Conservation (phyloP, 139 green algal species). For the Pleodorina starrii region DNA sequence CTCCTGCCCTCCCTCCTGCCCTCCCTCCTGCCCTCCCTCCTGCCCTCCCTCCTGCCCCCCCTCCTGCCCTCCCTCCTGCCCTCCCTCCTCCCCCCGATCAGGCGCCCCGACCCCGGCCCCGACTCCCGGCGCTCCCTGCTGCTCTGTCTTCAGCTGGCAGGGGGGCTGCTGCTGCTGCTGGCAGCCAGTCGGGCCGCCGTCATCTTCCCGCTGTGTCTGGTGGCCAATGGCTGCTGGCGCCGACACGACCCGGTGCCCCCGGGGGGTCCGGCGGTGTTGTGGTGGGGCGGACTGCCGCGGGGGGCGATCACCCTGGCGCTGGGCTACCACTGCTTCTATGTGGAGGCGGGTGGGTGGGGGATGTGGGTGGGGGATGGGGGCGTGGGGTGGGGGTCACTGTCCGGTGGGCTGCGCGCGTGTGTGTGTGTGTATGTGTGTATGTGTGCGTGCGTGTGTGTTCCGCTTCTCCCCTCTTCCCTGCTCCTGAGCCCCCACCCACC, state of each 20-base stretch:
- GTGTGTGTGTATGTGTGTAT: too few relatives aligned
- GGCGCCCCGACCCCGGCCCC: background rate
- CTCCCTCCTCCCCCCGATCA: background rate
- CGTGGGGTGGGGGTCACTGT: background rate
- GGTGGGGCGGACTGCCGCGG: constrained; percentile 50
- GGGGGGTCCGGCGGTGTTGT: constrained; percentile 14
- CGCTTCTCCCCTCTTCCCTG: too few relatives aligned
- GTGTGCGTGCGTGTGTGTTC: too few relatives aligned
- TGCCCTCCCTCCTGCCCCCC: background rate
- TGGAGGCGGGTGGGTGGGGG: background rate
- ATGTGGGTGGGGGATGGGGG: background rate
- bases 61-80: background rate
- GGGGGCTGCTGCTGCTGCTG: background rate
- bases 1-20: background rate
- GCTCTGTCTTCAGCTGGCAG: background rate
- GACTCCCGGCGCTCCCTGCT: background rate
- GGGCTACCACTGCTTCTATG: constrained; percentile 55
- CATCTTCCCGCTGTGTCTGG: background rate
- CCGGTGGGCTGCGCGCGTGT: background rate
- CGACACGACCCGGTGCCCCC: background rate
- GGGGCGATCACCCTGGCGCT: constrained; percentile 56
- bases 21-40: background rate
- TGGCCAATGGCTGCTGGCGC: constrained; percentile 29
- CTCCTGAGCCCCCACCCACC: too few relatives aligned
- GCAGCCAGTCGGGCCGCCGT: constrained; percentile 16